Base-by-base conservation (phyloP, 176 grass and related monocot genomes). In the Poa annua region DNA sequence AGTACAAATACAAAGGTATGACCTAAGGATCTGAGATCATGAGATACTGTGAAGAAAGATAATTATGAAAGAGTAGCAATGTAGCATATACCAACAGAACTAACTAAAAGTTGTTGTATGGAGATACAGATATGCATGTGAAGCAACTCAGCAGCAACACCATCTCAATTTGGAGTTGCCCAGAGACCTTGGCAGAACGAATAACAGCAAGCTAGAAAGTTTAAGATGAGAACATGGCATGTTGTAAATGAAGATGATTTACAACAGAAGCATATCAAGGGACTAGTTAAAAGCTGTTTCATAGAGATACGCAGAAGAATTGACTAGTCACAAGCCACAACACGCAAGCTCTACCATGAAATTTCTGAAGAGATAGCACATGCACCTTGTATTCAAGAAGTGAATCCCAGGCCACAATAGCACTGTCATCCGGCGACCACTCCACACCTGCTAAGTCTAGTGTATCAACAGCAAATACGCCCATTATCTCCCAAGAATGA, bases 381-480 rank as follows among this genome's bases (percentile, higher is more conserved):
- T 6, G 44, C 75, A 95, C 96, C 92, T 98, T 99, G 65, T 92
- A 99, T 74, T 99, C 93, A 85, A 99, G 93, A 93, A 93, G 83
- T 48, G 96, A 99, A 86, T 99, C 96, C 96, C 96, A 99, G 67
- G 91, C 86, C 2, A 99, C 91, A 41, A 99, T 93, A 75, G 93
- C 77, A 81, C 90, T 93, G 89, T 96, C 96, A 87, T 94, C 93
- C 8, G 93, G 93, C 14, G 93, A 94, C 96, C 96, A 99, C 80
- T 96, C 91, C 44, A 92, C 86, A 35, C 93, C 96, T 81, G 96
- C 77, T 70, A 96, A 83, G 76, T 99, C 96, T 34, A 99, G 51
- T 0, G 93, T 96, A 63, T 99, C 96, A 51, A 99, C 91, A 53
- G 90, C 67, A 92, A 93, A 99, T 48, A 70, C 65, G 63, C 89